A percentile compares a stretch with the other conserved stretches of the same genome.
Evolutionary conservation across 225 moss, liverwort and hornwort species (phyloP).

Genomic region (Pleurozium schreberi): DNA sequence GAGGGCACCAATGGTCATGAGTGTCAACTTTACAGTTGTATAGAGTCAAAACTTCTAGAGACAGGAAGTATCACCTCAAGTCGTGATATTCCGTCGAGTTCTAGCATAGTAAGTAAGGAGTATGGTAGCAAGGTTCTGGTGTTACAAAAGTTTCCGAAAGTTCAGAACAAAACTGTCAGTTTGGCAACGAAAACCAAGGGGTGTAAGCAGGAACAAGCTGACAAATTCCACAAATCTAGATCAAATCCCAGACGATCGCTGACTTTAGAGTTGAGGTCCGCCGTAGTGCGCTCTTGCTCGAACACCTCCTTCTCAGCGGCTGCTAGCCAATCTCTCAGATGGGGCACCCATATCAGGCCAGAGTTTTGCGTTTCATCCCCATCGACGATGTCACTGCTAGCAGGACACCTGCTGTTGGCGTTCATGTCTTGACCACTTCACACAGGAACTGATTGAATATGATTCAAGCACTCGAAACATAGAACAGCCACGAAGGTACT

Average conservation of each 20-base stretch:
- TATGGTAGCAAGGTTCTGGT: not conserved
- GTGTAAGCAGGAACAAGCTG: not conserved
- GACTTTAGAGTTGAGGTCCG: not conserved
- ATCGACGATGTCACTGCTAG: not conserved
- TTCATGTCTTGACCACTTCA: not conserved
- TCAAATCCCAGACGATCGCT: not conserved
- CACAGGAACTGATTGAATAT: not conserved
- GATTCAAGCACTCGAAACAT: conserved; percentile 4
- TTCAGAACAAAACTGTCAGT: not conserved
- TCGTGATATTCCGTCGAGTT: not conserved
- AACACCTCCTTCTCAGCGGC: not conserved
- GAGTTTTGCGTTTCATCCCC: not conserved
- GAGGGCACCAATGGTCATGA: not conserved
- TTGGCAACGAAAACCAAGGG: not conserved
- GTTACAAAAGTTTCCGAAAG: not conserved
- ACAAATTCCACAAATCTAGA: not conserved
- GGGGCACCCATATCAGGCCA: not conserved
- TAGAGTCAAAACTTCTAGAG: not conserved
- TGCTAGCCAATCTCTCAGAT: not conserved
- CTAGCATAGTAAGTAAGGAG: not conserved
- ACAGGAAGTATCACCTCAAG: not conserved
- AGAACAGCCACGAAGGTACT: conserved; percentile 12
- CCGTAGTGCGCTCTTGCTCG: not conserved
- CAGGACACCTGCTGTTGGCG: not conserved
- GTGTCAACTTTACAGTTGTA: not conserved